A percentile compares a stretch with the other conserved stretches of the same genome.
These are phyloP conservation scores for Volvox africanus DNA, from an alignment of 139 green algal species.

Conservation along the genomic window DNA sequence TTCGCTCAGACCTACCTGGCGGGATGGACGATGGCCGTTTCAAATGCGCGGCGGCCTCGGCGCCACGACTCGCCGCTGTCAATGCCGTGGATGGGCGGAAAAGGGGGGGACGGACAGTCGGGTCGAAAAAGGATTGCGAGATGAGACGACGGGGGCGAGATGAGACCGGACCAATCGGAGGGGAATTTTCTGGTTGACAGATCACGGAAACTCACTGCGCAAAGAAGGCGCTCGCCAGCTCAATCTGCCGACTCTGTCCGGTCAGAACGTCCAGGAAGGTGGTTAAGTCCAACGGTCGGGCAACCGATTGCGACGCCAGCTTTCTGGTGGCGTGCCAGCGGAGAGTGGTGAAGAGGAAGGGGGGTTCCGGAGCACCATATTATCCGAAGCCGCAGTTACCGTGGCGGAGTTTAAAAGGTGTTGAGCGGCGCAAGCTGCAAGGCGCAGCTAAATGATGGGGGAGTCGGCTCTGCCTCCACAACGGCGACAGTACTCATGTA, in stretches of 20 bases:
- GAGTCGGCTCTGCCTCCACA: too few species aligned
- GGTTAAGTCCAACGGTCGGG: neutral
- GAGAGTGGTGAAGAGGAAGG: neutral
- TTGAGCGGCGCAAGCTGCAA: too few species aligned
- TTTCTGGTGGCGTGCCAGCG: neutral
- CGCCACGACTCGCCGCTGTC: slow-evolving; percentile 14
- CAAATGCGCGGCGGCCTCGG: neutral
- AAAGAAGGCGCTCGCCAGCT: neutral
- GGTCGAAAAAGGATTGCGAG: too few species aligned
- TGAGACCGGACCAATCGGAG: too few species aligned
- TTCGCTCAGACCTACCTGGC: slow-evolving; percentile 37
- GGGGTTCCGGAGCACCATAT: neutral
- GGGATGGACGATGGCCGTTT: slow-evolving; percentile 24
- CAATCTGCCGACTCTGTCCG: neutral
- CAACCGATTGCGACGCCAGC: neutral
- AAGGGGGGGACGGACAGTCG: too few species aligned
- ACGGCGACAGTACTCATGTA: too few species aligned
- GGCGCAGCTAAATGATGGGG: too few species aligned
- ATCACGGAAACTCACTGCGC: neutral
- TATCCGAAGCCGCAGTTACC: too few species aligned
- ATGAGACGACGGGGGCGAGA: too few species aligned
- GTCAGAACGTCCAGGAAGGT: slow-evolving; percentile 15
- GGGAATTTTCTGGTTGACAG: too few species aligned
- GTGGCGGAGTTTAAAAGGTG: too few species aligned
- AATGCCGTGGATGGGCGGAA: neutral